Evolutionary conservation across 1,284 basidiomycete genomes (phyloP).

Genomic region (Cryptococcus sp.): DNA sequence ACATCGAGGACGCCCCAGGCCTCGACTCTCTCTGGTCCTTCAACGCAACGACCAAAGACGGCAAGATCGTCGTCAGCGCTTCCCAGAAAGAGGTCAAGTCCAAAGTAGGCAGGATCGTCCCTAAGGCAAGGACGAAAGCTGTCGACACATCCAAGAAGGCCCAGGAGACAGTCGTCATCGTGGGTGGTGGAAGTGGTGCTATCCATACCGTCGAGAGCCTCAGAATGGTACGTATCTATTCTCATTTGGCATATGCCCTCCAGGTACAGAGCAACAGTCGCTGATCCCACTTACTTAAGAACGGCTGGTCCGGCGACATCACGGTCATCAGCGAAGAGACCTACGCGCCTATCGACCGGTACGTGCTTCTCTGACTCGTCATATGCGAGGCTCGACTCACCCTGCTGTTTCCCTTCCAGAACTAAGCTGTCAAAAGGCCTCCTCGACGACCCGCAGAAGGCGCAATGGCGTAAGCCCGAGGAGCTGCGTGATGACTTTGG

Average conservation of each 20-base stretch:
- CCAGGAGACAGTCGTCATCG: conserved; percentile 66
- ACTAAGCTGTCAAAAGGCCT: conserved; percentile 90
- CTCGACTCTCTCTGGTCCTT: conserved; percentile 82
- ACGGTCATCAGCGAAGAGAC: conserved; percentile 77
- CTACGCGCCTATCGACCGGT: conserved; percentile 84
- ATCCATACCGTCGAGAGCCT: conserved; percentile 80
- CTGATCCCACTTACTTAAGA: conserved; percentile 53
- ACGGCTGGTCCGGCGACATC: conserved; percentile 75
- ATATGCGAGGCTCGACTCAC: background rate
- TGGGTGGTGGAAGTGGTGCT: conserved; percentile 79
- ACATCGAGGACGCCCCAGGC: conserved; percentile 83
- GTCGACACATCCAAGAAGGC: conserved; percentile 57
- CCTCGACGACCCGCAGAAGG: conserved; percentile 71
- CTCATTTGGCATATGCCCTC: background rate
- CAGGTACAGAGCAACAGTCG: background rate
- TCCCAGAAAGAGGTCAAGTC: conserved; percentile 67
- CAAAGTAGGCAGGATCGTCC: conserved; percentile 62
- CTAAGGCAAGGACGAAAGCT: conserved; percentile 47
- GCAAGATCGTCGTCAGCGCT: conserved; percentile 78
- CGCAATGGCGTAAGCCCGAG: conserved; percentile 70
- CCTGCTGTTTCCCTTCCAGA: conserved; percentile 49
- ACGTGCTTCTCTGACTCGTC: conserved; percentile 13
- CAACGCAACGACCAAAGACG: conserved; percentile 64
- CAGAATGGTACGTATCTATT: conserved; percentile 63
- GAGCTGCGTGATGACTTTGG: conserved; percentile 80